Percentiles rank a stretch among this genome's conserved stretches.
These are phyloP conservation scores for Melaleuca quinquenervia DNA, from an alignment of 345 rosid species.

Conservation along the genomic window DNA sequence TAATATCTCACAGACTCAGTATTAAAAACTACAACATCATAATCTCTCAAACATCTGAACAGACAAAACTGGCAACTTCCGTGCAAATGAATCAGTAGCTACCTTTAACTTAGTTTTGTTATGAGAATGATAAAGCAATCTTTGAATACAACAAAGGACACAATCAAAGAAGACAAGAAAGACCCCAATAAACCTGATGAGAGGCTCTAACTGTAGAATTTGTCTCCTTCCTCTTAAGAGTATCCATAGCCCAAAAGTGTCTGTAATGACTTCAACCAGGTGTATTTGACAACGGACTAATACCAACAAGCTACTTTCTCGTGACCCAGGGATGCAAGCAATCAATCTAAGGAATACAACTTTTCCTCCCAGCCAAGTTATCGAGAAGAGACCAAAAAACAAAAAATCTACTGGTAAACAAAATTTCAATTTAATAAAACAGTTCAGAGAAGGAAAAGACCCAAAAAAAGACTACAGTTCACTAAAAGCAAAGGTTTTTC, in stretches of 20 bases:
- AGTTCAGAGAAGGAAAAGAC: not conserved
- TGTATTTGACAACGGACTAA: not conserved
- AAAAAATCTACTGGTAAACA: not conserved
- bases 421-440: not conserved
- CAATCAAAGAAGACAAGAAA: not conserved
- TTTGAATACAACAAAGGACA: not conserved
- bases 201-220: not conserved
- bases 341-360: not conserved
- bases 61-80: not conserved
- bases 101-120: not conserved
- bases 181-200: not conserved
- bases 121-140: not conserved
- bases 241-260: not conserved
- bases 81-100: not conserved
- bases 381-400: not conserved
- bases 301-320: not conserved
- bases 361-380: not conserved
- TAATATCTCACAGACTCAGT: not conserved
- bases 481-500: not conserved
- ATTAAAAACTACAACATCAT: not conserved
- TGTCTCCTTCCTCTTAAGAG: not conserved
- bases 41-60: not conserved
- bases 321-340: not conserved
- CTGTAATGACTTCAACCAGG: not conserved
- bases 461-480: not conserved